Conservation (phyloP, 768 basidiomycete genomes). For the Phlegmacium glaucopus region DNA sequence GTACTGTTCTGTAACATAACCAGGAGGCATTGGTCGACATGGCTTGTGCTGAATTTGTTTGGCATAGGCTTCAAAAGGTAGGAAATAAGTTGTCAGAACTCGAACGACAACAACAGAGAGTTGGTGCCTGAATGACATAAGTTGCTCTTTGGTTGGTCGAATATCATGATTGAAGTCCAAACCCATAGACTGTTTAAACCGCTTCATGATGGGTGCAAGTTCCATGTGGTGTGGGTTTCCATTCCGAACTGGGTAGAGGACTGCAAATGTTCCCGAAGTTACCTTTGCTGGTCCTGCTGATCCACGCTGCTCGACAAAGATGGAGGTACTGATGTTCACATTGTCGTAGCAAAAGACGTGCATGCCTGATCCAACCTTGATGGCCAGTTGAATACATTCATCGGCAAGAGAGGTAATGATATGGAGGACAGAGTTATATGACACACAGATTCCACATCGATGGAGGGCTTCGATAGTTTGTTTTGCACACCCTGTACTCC, state of each 20-base stretch:
- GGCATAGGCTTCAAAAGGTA: constrained; percentile 3
- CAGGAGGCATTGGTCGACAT: constrained; percentile 15
- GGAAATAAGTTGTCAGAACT: constrained; percentile 7
- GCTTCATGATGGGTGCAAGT: background rate
- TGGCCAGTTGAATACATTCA: background rate
- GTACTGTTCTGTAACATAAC: constrained; percentile 21
- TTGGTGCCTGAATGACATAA: background rate
- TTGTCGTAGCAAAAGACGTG: background rate
- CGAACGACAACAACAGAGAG: constrained; percentile 5
- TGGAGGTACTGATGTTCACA: constrained; percentile 3
- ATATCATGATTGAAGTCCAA: constrained; percentile 8
- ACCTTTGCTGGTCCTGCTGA: background rate
- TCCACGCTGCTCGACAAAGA: constrained; percentile 4
- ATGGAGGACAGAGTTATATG: constrained; percentile 1
- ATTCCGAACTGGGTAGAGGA: constrained; percentile 1
- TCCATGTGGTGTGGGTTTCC: background rate
- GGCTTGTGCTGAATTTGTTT: constrained; percentile 12
- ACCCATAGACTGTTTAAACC: background rate
- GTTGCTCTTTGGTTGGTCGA: background rate
- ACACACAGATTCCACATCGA: background rate
- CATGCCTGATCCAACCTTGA: background rate
- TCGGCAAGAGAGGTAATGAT: background rate
- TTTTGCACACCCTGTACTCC: constrained; percentile 1
- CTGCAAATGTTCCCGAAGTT: constrained; percentile 3
- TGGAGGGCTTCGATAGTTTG: constrained; percentile 5